phyloP scores from a whole-genome alignment of 2,329 filamentous ascomycete genomes.

The Xylaria polymorpha region DNA sequence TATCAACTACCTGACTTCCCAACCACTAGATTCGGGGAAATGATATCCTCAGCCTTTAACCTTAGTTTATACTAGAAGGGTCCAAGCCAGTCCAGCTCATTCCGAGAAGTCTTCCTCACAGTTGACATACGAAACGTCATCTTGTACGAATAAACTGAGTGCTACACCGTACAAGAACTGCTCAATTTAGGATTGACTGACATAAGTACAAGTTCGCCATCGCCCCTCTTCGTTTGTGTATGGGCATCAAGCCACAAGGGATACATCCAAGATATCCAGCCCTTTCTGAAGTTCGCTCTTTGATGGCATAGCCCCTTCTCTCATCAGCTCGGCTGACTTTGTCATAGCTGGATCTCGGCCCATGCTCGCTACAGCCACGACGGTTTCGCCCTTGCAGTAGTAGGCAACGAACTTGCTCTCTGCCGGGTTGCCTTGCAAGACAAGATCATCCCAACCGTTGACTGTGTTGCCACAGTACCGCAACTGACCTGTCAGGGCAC shows the following conservation, averaged over 20 bases:
- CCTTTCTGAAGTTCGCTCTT: slow-evolving; percentile 81
- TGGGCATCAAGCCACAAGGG: slow-evolving; percentile 42
- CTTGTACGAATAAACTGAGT: background rate
- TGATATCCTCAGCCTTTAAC: background rate
- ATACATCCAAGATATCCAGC: slow-evolving; percentile 58
- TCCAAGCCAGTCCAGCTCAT: background rate
- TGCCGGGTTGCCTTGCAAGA: slow-evolving; percentile 80
- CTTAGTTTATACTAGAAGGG: background rate
- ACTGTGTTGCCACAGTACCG: slow-evolving; percentile 92
- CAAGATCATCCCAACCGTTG: slow-evolving; percentile 85
- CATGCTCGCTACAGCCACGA: slow-evolving; percentile 93
- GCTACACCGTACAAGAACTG: background rate
- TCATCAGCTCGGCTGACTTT: slow-evolving; percentile 87
- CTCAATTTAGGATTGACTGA: background rate
- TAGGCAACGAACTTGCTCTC: slow-evolving; percentile 88
- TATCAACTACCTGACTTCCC: background rate
- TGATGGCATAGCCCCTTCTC: slow-evolving; percentile 80
- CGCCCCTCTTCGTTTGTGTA: background rate
- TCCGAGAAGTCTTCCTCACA: background rate
- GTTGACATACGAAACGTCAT: background rate
- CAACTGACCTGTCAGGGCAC: slow-evolving; percentile 86
- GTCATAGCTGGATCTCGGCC: slow-evolving; percentile 86
- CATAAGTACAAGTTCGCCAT: slow-evolving; percentile 14
- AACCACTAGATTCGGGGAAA: background rate
- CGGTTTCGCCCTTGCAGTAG: slow-evolving; percentile 85